These are phyloP conservation scores for Lignosus rhinocerotis DNA, from an alignment of 1,284 basidiomycete species.

Conservation along the genomic window DNA sequence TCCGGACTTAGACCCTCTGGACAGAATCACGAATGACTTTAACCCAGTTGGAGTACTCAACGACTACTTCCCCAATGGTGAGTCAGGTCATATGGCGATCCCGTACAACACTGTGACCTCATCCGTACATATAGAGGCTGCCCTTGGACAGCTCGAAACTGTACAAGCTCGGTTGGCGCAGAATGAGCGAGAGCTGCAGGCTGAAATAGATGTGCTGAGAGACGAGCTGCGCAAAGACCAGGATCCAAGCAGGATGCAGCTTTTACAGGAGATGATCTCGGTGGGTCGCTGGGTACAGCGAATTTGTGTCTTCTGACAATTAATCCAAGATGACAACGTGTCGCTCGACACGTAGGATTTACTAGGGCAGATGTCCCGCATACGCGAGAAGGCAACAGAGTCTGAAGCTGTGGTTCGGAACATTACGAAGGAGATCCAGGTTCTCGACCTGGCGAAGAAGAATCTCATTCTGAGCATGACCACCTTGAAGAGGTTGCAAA, in stretches of 20 bases:
- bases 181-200: conserved; percentile 62
- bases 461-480: conserved; percentile 92
- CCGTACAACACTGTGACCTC: not conserved
- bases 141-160: conserved; percentile 61
- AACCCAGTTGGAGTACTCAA: conserved; percentile 64
- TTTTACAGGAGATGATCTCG: conserved; percentile 92
- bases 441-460: conserved; percentile 92
- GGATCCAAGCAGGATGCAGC: conserved; percentile 81
- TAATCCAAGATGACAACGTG: conserved; percentile 2
- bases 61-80: conserved; percentile 76
- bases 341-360: conserved; percentile 62
- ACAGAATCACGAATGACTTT: conserved; percentile 59
- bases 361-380: conserved; percentile 90
- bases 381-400: conserved; percentile 93
- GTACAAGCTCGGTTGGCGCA: conserved; percentile 63
- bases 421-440: conserved; percentile 96
- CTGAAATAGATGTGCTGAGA: conserved; percentile 73
- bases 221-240: conserved; percentile 72
- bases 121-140: conserved; percentile 51
- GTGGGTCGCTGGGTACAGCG: conserved; percentile 43
- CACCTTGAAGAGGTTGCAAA: conserved; percentile 87
- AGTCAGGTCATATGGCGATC: conserved; percentile 25
- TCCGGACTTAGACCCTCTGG: conserved; percentile 52
- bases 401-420: conserved; percentile 94
- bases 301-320: not conserved